Evolutionary conservation across 169 alveolate genomes (phyloP).

Genomic region (Plasmodium vivax): DNA sequence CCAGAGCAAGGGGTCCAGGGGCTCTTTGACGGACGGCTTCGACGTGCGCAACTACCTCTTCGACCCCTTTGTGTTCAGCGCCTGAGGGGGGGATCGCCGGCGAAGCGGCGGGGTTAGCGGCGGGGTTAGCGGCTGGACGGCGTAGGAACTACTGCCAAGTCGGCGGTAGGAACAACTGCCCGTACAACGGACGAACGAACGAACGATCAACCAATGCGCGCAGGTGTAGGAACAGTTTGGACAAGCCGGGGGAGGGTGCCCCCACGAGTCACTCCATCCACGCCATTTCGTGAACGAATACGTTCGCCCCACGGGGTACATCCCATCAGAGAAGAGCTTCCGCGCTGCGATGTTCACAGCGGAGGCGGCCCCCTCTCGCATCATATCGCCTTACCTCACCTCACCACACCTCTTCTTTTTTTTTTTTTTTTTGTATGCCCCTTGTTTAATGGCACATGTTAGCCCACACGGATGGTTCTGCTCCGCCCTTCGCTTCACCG

Average conservation of each 20-base stretch:
- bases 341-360: background rate
- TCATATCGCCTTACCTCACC: background rate
- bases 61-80: slow-evolving; percentile 69
- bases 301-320: background rate
- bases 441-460: slow-evolving; percentile 10
- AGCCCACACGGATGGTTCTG: background rate
- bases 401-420: background rate
- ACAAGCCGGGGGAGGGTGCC: background rate
- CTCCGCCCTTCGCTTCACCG: background rate
- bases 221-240: background rate
- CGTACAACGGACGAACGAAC: too few species aligned
- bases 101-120: background rate
- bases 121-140: background rate
- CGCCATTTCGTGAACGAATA: background rate
- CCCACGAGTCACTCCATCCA: background rate
- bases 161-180: too few species aligned
- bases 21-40: slow-evolving; percentile 20
- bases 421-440: slow-evolving; percentile 5
- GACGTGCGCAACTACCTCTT: slow-evolving; percentile 61
- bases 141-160: too few species aligned
- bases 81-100: background rate
- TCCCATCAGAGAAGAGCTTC: too few species aligned
- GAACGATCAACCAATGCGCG: background rate
- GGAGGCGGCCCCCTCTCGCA: background rate
- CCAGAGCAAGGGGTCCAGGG: slow-evolving; percentile 14